Conservation (phyloP, 352 stramenopile species). For the Pythium monospermum region DNA sequence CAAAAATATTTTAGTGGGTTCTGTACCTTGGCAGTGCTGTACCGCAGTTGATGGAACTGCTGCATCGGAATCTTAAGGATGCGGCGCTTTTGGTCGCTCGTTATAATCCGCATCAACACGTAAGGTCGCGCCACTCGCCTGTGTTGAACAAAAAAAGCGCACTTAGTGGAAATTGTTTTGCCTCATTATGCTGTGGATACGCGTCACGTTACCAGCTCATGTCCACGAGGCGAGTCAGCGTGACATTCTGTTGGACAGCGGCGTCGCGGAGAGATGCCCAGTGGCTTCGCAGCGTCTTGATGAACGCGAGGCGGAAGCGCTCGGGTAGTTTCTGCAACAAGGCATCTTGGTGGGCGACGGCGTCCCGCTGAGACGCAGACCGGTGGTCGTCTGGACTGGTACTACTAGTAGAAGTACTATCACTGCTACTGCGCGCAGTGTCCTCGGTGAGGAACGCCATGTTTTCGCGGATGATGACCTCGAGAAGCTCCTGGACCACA, state of each 20-base stretch:
- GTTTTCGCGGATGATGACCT: slow-evolving; percentile 37
- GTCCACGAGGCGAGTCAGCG: slow-evolving; percentile 29
- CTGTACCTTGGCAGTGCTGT: slow-evolving; percentile 50
- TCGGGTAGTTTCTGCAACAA: slow-evolving; percentile 35
- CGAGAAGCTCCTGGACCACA: slow-evolving; percentile 39
- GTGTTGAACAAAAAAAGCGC: no score
- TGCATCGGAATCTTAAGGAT: slow-evolving; percentile 44
- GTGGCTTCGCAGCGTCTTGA: slow-evolving; percentile 30
- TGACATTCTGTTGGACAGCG: background rate
- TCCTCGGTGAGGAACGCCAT: slow-evolving; percentile 49
- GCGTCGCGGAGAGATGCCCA: slow-evolving; percentile 8
- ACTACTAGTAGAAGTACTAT: background rate
- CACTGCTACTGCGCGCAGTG: background rate
- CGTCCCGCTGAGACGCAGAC: slow-evolving; percentile 24
- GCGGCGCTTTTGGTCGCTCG: slow-evolving; percentile 34
- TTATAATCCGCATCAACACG: slow-evolving; percentile 51
- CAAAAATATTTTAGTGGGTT: background rate
- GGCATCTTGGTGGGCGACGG: slow-evolving; percentile 27
- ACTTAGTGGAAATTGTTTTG: background rate
- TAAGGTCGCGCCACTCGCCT: slow-evolving; percentile 13
- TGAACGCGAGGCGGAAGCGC: slow-evolving; percentile 36
- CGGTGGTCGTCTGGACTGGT: no score
- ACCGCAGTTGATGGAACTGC: slow-evolving; percentile 77
- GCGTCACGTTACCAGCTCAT: slow-evolving; percentile 28
- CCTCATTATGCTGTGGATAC: background rate